Percentiles rank a stretch among this genome's conserved stretches.
Conservation (phyloP, 208 protist species). For the Tritrichomonas musculus region DNA sequence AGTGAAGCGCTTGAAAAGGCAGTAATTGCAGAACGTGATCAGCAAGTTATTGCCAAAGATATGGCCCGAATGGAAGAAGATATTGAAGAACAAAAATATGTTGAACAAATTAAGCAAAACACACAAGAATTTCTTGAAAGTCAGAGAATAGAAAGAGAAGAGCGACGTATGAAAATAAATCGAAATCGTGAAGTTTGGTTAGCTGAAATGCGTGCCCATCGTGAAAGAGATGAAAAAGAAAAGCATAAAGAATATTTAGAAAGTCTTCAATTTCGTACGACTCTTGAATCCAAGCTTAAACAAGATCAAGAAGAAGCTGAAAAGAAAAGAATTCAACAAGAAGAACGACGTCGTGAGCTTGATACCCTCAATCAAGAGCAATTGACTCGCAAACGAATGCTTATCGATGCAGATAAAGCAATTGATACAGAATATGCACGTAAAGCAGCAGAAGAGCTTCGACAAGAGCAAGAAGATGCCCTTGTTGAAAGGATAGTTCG, state of each 20-base stretch:
- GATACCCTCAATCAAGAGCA: neutral
- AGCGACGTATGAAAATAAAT: neutral
- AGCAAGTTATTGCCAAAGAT: neutral
- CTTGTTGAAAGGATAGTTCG: neutral
- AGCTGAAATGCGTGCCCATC: neutral
- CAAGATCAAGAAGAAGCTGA: neutral
- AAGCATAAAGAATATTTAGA: constrained; percentile 3
- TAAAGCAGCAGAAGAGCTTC: neutral
- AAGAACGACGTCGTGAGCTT: neutral
- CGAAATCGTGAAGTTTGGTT: neutral
- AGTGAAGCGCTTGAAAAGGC: neutral
- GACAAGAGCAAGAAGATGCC: constrained; percentile 14
- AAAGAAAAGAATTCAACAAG: neutral
- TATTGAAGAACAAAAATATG: neutral
- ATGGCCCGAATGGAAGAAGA: neutral
- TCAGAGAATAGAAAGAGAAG: neutral
- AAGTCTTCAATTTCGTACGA: neutral
- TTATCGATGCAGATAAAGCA: neutral
- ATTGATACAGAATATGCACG: neutral
- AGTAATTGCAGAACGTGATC: neutral
- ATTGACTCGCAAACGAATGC: neutral
- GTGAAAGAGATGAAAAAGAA: neutral
- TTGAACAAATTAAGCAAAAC: neutral
- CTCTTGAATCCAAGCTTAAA: neutral
- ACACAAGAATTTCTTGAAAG: neutral